Conservation (phyloP, 495 filamentous ascomycete genomes). For the Hyphodiscus hymeniophilus region DNA sequence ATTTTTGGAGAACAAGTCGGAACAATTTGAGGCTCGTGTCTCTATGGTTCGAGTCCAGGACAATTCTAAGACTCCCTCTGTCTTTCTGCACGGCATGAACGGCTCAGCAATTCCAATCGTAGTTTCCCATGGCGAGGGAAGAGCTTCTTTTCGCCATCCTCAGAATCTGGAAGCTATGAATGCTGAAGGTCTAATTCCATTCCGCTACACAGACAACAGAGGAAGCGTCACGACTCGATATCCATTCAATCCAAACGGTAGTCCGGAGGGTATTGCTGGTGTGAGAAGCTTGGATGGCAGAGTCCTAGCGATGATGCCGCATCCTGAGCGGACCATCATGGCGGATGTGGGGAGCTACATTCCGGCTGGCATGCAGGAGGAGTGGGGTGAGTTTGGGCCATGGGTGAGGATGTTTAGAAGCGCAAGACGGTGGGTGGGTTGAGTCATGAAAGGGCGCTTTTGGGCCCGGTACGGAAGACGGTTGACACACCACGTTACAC, state of each 20-base stretch:
- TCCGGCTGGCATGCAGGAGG: constrained; percentile 50
- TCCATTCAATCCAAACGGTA: constrained; percentile 91
- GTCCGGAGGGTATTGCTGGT: constrained; percentile 77
- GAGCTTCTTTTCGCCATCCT: constrained; percentile 60
- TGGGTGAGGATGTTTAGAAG: constrained; percentile 79
- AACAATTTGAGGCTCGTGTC: constrained; percentile 89
- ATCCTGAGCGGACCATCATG: constrained; percentile 88
- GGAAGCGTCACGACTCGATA: constrained; percentile 70
- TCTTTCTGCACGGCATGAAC: constrained; percentile 91
- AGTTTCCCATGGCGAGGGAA: constrained; percentile 88
- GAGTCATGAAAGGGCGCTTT: no score
- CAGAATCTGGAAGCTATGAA: constrained; percentile 47
- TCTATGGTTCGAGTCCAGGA: constrained; percentile 72
- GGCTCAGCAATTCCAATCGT: constrained; percentile 77
- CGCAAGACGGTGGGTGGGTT: constrained; percentile 76
- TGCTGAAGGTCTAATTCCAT: constrained; percentile 52
- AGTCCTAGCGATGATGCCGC: constrained; percentile 92
- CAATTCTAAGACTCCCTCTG: constrained; percentile 55
- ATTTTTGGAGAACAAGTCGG: constrained; percentile 76
- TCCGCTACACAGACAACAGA: constrained; percentile 80
- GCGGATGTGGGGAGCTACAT: constrained; percentile 72
- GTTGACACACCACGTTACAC: no score
- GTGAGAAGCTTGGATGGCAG: constrained; percentile 74
- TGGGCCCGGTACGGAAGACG: no score
- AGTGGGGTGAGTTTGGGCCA: constrained; percentile 83